A percentile compares a stretch with the other conserved stretches of the same genome.
Conservation (phyloP, 225 moss, liverwort and hornwort genomes). For the Thuidium tamariscinum region DNA sequence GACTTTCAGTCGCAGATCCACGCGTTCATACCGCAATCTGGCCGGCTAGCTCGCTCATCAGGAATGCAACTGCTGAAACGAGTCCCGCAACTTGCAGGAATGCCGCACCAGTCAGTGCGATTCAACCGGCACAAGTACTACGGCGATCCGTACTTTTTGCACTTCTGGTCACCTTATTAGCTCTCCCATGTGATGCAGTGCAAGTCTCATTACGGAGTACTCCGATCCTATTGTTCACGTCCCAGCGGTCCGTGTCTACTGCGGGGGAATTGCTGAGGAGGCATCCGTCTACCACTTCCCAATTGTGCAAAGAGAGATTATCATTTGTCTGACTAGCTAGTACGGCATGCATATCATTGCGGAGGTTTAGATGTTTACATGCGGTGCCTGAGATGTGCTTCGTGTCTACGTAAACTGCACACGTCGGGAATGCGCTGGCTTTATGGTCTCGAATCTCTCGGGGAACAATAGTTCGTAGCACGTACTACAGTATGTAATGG, state of each 20-base stretch:
- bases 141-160: not conserved
- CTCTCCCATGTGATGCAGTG: not conserved
- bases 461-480: not conserved
- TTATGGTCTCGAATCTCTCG: not conserved
- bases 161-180: no score
- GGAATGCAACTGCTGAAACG: not conserved
- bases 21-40: not conserved
- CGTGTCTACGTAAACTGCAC: not conserved
- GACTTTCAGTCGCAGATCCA: not conserved
- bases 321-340: not conserved
- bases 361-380: not conserved
- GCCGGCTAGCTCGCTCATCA: not conserved
- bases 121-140: not conserved
- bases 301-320: not conserved
- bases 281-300: no score
- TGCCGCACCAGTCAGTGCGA: not conserved
- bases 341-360: not conserved
- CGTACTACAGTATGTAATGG: no score
- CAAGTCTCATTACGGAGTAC: not conserved
- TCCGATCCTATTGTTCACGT: not conserved
- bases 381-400: not conserved
- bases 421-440: not conserved
- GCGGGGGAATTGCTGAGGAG: not conserved
- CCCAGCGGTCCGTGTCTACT: not conserved
- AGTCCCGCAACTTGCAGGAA: not conserved